Conservation (phyloP, 768 basidiomycete species). For the Phanerochaete sordida region DNA sequence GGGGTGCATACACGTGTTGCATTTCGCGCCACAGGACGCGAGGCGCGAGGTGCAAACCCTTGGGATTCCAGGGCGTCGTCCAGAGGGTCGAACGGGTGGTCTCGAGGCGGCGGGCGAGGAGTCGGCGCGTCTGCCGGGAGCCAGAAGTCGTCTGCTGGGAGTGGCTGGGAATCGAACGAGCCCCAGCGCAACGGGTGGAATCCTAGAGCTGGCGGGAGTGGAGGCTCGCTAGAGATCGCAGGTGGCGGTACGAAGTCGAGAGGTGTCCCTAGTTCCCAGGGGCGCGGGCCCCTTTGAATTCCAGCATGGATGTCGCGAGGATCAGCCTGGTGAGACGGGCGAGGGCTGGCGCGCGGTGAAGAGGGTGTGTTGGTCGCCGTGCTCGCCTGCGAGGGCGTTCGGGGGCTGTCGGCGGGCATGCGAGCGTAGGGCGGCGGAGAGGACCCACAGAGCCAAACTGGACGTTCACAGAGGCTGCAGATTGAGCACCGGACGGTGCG, state of each 20-base stretch:
- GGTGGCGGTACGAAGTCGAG: not conserved
- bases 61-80: not conserved
- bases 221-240: not conserved
- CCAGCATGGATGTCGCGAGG: not conserved
- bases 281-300: not conserved
- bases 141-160: not conserved
- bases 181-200: not conserved
- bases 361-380: not conserved
- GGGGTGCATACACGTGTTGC: too few relatives aligned
- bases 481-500: conserved; percentile 2
- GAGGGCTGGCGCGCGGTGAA: not conserved
- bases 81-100: not conserved
- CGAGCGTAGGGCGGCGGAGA: not conserved
- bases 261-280: not conserved
- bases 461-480: not conserved
- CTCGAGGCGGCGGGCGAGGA: not conserved
- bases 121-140: not conserved
- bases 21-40: not conserved
- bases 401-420: not conserved
- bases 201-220: not conserved
- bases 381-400: not conserved
- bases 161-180: not conserved
- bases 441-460: conserved; percentile 15
- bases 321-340: not conserved
- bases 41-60: not conserved